Percentiles rank a stretch among this genome's conserved stretches.
Evolutionary conservation across 2,329 filamentous ascomycete species (phyloP).

Genomic region (Raffaelea deltoideospora): DNA sequence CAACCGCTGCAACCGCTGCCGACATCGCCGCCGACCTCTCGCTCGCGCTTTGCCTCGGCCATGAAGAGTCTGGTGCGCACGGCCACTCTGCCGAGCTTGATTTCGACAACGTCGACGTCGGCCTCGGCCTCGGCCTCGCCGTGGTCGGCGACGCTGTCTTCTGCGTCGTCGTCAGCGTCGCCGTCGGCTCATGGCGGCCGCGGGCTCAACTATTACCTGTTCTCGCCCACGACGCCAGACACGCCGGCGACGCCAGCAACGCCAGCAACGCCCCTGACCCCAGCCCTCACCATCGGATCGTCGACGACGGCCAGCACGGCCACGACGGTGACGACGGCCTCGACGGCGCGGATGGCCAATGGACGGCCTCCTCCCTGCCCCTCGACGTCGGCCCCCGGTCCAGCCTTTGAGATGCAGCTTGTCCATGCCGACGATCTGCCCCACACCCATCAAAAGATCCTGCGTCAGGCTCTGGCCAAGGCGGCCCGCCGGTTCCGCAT

Average conservation of each 20-base stretch:
- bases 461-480: slow-evolving; percentile 33
- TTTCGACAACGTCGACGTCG: slow-evolving; percentile 4
- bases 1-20: slow-evolving; percentile 5
- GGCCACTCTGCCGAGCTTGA: slow-evolving; percentile 18
- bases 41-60: slow-evolving; percentile 15
- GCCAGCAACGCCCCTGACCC: slow-evolving; percentile 11
- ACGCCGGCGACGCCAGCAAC: slow-evolving; percentile 27
- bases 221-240: no score
- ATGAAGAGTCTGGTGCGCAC: slow-evolving; percentile 25
- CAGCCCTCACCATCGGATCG: slow-evolving; percentile 2
- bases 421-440: slow-evolving; percentile 31
- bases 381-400: background rate
- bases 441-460: slow-evolving; percentile 28
- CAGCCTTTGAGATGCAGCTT: slow-evolving; percentile 32
- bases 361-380: slow-evolving; percentile 14
- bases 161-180: no score
- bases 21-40: slow-evolving; percentile 5
- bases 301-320: slow-evolving; percentile 12
- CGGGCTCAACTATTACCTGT: no score
- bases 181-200: no score
- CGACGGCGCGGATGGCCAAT: slow-evolving; percentile 11
- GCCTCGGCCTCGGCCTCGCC: slow-evolving; percentile 5
- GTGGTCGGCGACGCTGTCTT: slow-evolving; percentile 12
- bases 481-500: slow-evolving; percentile 34
- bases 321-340: slow-evolving; percentile 17